Evolutionary conservation across 139 green algal species (phyloP).

Genomic region (Chlorella sp.): DNA sequence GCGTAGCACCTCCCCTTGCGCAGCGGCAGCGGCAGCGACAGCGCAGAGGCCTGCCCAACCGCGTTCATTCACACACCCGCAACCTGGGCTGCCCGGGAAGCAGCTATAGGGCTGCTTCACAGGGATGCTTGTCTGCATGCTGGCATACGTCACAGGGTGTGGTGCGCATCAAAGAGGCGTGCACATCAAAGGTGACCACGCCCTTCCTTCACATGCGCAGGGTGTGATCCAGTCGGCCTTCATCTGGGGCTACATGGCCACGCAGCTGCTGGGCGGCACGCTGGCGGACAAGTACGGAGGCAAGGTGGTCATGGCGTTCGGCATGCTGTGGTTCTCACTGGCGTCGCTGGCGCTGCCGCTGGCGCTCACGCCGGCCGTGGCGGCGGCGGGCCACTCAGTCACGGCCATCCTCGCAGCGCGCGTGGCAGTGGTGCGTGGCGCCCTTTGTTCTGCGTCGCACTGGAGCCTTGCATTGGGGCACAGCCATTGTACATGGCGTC

Average conservation of each 20-base stretch:
- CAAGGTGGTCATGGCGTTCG: conserved; percentile 71
- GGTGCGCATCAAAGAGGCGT: too few species aligned
- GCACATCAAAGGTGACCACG: too few species aligned
- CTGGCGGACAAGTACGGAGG: conserved; percentile 83
- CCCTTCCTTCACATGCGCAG: too few species aligned
- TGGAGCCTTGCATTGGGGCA: too few species aligned
- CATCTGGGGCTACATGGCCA: conserved; percentile 91
- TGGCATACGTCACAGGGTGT: too few species aligned
- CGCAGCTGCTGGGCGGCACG: conserved; percentile 75
- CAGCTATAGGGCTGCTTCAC: too few species aligned
- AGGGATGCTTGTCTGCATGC: too few species aligned
- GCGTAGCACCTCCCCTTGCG: too few species aligned
- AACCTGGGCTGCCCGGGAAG: too few species aligned
- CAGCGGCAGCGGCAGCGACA: too few species aligned
- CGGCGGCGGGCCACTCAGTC: conserved; percentile 44
- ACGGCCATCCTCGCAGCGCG: conserved; percentile 58
- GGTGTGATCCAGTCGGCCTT: conserved; percentile 88
- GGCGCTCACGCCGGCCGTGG: conserved; percentile 19
- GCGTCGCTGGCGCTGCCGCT: conserved; percentile 72
- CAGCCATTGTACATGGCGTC: neutral
- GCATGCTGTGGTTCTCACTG: conserved; percentile 77
- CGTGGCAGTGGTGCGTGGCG: conserved; percentile 41
- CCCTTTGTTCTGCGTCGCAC: neutral
- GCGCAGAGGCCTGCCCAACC: too few species aligned
- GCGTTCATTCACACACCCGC: too few species aligned